Base-by-base conservation (phyloP, 1,284 basidiomycete genomes). In the Ceratobasidium sp. region DNA sequence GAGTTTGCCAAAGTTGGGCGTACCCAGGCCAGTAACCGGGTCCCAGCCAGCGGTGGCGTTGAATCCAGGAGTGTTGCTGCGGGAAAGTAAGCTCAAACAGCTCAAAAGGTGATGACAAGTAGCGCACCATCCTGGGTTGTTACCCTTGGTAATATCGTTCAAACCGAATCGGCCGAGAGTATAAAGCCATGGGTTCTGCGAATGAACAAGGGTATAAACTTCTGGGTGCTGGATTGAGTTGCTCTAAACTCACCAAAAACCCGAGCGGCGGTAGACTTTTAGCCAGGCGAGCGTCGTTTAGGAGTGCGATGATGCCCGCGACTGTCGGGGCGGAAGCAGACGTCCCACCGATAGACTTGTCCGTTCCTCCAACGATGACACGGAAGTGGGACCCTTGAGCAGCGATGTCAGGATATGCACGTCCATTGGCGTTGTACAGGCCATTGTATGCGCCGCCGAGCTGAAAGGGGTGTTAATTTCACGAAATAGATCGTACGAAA, bases 241-340 rank as follows among this genome's bases (percentile, higher is more conserved):
- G 14, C 21, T 33, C 33, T 16, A 9, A 18, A 71, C 73, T 53
- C 28, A 73, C 73, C 38, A 73, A 71, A 72, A 79, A 79, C 2
- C 77, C 77, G 33, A 78, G 63, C 12, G 77, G 72, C 25, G 51
- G 58, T 75, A 78, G 78, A 25, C 78, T 77, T 36, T 75, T 44
- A 0, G 74, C 73, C 11, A 77, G 69, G 18, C 77, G 72, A 40
- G 77, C 77, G 72, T 82, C 81, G 75, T 82, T 82, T 33, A 82
- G 73, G 59, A 81, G 73, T 0, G 79, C 75, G 6, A 82, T 66
- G 33, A 82, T 71, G 12, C 72, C 64, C 16, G 72, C 74, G 28
- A 75, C 46, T 1, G 63, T 61, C 4, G 74, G 75, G 30, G 73
- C 71, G 30, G 75, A 74, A 21, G 76, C 75, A 9, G 73, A 74